Evolutionary conservation across 2,329 filamentous ascomycete species (phyloP).

Genomic region (Penicillium griseofulvum): DNA sequence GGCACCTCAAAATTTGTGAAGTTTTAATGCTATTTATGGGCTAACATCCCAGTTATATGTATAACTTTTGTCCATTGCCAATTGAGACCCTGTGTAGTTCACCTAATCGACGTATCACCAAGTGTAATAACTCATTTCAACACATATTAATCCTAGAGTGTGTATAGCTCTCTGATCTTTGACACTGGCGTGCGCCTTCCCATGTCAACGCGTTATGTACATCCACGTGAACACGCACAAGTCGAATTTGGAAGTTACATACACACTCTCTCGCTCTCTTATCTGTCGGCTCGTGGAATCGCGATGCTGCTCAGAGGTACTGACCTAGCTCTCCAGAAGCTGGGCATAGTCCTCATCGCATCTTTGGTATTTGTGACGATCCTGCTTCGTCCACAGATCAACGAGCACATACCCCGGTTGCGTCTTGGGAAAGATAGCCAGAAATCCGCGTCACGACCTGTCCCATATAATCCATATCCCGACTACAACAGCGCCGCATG

Average conservation of each 20-base stretch:
- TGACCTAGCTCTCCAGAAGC: neutral
- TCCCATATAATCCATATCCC: neutral
- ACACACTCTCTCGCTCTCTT: neutral
- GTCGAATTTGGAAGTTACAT: no score
- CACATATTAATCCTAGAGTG: neutral
- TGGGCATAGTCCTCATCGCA: neutral
- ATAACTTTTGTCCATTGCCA: neutral
- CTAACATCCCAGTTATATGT: slow-evolving; percentile 3
- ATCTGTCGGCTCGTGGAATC: neutral
- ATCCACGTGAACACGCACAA: neutral
- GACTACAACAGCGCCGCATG: neutral
- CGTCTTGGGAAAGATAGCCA: neutral
- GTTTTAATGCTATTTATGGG: slow-evolving; percentile 11
- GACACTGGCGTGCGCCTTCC: neutral
- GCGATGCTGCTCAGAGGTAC: neutral
- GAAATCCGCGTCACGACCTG: neutral
- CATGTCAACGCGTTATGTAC: neutral
- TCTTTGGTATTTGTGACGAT: neutral
- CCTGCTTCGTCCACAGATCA: neutral
- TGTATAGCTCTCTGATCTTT: neutral
- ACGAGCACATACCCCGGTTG: neutral
- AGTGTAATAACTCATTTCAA: neutral
- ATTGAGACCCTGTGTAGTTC: neutral
- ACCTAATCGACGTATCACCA: neutral
- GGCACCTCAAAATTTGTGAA: slow-evolving; percentile 26